Percentiles rank a stretch among this genome's conserved stretches.
These are phyloP conservation scores for Panicum miliaceum DNA, from an alignment of 176 grass and related monocot genomes.

Conservation along the genomic window DNA sequence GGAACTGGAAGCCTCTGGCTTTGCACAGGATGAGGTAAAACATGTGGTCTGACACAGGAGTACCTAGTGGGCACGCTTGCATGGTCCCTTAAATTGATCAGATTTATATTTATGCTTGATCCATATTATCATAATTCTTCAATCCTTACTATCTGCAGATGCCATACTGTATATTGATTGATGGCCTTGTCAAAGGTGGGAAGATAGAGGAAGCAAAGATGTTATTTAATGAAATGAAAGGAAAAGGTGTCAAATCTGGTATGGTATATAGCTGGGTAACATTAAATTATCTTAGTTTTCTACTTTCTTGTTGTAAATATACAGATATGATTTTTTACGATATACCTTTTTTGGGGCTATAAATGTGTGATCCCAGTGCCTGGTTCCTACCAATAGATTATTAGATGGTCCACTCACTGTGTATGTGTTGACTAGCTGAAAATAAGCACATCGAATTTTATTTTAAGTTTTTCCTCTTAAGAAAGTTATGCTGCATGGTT, in stretches of 20 bases:
- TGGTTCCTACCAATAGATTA: constrained; percentile 11
- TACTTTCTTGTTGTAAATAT: constrained; percentile 31
- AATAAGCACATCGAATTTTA: neutral
- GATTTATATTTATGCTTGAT: constrained; percentile 30
- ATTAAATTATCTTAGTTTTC: neutral
- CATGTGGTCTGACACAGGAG: constrained; percentile 9
- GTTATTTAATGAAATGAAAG: constrained; percentile 79
- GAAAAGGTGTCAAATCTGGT: constrained; percentile 84
- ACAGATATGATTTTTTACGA: neutral
- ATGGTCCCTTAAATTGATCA: constrained; percentile 9
- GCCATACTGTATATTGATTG: constrained; percentile 90
- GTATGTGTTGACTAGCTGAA: constrained; percentile 3
- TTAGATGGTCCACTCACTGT: neutral
- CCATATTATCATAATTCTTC: constrained; percentile 26
- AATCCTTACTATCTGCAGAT: constrained; percentile 56
- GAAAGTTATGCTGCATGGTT: neutral
- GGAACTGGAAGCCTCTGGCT: constrained; percentile 79
- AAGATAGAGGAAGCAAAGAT: constrained; percentile 66
- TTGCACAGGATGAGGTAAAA: constrained; percentile 90
- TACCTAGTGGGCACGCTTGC: constrained; percentile 14
- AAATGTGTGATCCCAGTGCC: constrained; percentile 12
- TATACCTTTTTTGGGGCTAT: neutral
- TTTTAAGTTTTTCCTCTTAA: neutral
- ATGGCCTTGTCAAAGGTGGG: constrained; percentile 86
- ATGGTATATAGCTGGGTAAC: constrained; percentile 8